Percentiles rank a stretch among this genome's conserved stretches.
phyloP scores from a whole-genome alignment of 148 eudicot genomes.

The Hydrangea macrophylla region DNA sequence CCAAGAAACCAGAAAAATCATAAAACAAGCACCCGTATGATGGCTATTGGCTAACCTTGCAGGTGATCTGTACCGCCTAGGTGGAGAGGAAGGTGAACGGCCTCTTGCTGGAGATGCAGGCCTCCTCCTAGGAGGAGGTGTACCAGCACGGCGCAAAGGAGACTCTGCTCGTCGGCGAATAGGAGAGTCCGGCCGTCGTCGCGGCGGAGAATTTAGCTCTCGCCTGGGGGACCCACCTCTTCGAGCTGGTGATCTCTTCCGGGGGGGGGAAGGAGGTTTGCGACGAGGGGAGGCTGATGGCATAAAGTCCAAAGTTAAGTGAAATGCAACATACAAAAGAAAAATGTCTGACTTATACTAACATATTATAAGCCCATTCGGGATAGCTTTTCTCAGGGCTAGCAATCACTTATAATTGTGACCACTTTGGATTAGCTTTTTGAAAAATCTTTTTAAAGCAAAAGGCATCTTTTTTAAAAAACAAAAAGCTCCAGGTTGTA shows the following conservation, averaged over 20 bases:
- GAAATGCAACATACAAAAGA: neutral
- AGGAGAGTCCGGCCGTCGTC: slow-evolving; percentile 75
- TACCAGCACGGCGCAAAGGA: slow-evolving; percentile 67
- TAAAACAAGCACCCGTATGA: slow-evolving; percentile 2
- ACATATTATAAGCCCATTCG: no score
- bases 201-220: slow-evolving; percentile 59
- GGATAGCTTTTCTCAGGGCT: no score
- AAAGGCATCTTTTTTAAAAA: no score
- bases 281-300: slow-evolving; percentile 74
- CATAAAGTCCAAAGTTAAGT: neutral
- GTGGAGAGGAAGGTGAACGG: slow-evolving; percentile 73
- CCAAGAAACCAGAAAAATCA: neutral
- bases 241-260: slow-evolving; percentile 78
- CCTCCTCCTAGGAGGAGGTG: slow-evolving; percentile 85
- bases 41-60: slow-evolving; percentile 68
- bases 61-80: slow-evolving; percentile 73
- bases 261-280: slow-evolving; percentile 43
- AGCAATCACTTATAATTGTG: no score
- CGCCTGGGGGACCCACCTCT: slow-evolving; percentile 80
- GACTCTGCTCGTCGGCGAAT: slow-evolving; percentile 57
- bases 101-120: slow-evolving; percentile 68
- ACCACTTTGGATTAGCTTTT: no score
- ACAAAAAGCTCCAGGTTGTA: no score
- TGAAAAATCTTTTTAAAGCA: no score
- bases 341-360: neutral